These are phyloP conservation scores for Calonectria pauciramosa DNA, from an alignment of 2,329 filamentous ascomycete species.

Conservation along the genomic window DNA sequence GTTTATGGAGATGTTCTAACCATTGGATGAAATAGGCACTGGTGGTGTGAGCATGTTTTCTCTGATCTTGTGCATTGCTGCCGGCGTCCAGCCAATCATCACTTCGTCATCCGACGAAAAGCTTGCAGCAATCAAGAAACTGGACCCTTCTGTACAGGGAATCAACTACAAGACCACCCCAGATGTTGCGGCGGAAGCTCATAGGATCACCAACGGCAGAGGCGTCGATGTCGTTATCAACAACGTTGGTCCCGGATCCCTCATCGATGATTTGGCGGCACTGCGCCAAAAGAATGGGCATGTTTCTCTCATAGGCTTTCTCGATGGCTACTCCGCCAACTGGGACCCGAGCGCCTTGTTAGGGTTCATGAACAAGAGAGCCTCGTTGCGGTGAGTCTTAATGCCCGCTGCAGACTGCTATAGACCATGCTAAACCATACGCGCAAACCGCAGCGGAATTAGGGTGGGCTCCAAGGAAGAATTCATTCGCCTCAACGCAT, in stretches of 20 bases:
- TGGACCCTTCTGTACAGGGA: conserved; percentile 31
- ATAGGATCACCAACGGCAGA: conserved; percentile 36
- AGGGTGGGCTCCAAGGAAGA: conserved; percentile 2
- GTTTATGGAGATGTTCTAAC: background rate
- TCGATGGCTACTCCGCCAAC: background rate
- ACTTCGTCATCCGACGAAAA: conserved; percentile 48
- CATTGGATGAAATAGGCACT: conserved; percentile 1
- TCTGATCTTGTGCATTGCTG: conserved; percentile 41
- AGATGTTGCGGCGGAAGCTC: conserved; percentile 28
- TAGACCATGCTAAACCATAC: background rate
- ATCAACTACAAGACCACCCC: conserved; percentile 43
- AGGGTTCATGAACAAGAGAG: background rate
- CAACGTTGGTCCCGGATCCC: conserved; percentile 39
- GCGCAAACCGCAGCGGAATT: background rate
- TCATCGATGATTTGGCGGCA: conserved; percentile 35
- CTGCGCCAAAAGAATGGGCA: background rate
- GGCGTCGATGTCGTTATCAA: conserved; percentile 47
- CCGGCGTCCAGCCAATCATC: conserved; percentile 43
- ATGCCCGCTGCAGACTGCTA: background rate
- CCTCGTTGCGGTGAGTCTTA: background rate
- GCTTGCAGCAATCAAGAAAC: conserved; percentile 37
- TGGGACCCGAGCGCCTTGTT: conserved; percentile 4
- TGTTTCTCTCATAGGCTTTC: conserved; percentile 2
- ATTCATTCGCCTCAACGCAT: background rate
- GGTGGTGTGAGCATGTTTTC: conserved; percentile 47